A percentile compares a stretch with the other conserved stretches of the same genome.
Conservation (phyloP, 2,329 filamentous ascomycete genomes). For the Epicoccum sorghinum region DNA sequence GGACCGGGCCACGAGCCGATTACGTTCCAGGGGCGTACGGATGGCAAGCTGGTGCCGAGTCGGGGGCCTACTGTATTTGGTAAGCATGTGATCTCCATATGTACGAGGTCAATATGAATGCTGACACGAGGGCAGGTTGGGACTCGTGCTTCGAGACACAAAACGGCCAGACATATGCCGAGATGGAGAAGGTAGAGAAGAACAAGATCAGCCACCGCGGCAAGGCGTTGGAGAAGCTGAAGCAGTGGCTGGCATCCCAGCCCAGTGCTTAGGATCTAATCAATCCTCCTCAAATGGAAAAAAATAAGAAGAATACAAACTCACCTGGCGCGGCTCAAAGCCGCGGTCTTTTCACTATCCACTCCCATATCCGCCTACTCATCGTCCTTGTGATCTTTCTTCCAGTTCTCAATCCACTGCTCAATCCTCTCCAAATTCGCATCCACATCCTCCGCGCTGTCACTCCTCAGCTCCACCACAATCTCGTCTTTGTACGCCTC, state of each 20-base stretch:
- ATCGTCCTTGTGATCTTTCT: conserved; percentile 62
- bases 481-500: conserved; percentile 87
- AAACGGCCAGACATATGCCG: conserved; percentile 76
- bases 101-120: not conserved
- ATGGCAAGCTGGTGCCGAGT: conserved; percentile 82
- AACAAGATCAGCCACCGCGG: conserved; percentile 92
- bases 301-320: not conserved
- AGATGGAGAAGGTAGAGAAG: conserved; percentile 89
- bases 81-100: conserved; percentile 53
- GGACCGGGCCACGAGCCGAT: conserved; percentile 84
- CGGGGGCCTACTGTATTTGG: conserved; percentile 84
- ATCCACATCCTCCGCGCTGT: conserved; percentile 86
- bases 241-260: conserved; percentile 71
- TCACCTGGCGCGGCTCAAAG: conserved; percentile 7
- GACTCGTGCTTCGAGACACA: conserved; percentile 92
- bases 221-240: conserved; percentile 85
- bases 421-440: conserved; percentile 84
- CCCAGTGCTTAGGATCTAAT: conserved; percentile 24
- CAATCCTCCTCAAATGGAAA: not conserved
- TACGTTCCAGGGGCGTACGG: conserved; percentile 88
- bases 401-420: conserved; percentile 84
- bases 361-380: conserved; percentile 14
- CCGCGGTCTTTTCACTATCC: not conserved
- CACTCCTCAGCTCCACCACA: conserved; percentile 86
- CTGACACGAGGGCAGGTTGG: conserved; percentile 70